A percentile compares a stretch with the other conserved stretches of the same genome.
Conservation (phyloP, 805 yeast species). For the Tetrapisispora iriomotensis region DNA sequence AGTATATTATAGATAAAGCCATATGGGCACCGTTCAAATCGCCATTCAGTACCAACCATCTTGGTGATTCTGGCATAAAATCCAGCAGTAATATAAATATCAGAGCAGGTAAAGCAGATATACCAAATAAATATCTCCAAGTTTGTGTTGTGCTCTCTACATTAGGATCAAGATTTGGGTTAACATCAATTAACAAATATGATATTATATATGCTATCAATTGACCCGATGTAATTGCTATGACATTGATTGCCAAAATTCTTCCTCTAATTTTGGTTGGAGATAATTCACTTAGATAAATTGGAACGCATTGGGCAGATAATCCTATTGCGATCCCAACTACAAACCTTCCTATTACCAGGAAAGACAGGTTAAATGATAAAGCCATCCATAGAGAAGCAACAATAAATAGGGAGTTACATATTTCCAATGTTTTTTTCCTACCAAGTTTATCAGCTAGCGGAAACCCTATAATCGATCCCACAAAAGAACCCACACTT, state of each 20-base stretch:
- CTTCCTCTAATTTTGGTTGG: constrained; percentile 34
- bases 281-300: constrained; percentile 44
- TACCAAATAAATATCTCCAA: constrained; percentile 34
- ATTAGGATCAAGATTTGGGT: not conserved
- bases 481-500: constrained; percentile 46
- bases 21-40: constrained; percentile 30
- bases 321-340: constrained; percentile 70
- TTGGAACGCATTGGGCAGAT: constrained; percentile 58
- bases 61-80: constrained; percentile 44
- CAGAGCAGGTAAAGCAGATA: constrained; percentile 35
- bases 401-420: constrained; percentile 38
- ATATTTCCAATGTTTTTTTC: constrained; percentile 30
- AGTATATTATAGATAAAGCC: constrained; percentile 37
- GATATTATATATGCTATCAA: constrained; percentile 36
- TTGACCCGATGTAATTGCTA: constrained; percentile 44
- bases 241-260: constrained; percentile 31
- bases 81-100: constrained; percentile 30
- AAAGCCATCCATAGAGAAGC: constrained; percentile 43
- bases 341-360: constrained; percentile 47
- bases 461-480: constrained; percentile 42
- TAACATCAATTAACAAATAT: constrained; percentile 16
- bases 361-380: constrained; percentile 30
- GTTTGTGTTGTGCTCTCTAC: constrained; percentile 5
- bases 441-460: constrained; percentile 43
- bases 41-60: constrained; percentile 33